A percentile compares a stretch with the other conserved stretches of the same genome.
Conservation (phyloP, 768 basidiomycete species). For the Peribolospora baueri region DNA sequence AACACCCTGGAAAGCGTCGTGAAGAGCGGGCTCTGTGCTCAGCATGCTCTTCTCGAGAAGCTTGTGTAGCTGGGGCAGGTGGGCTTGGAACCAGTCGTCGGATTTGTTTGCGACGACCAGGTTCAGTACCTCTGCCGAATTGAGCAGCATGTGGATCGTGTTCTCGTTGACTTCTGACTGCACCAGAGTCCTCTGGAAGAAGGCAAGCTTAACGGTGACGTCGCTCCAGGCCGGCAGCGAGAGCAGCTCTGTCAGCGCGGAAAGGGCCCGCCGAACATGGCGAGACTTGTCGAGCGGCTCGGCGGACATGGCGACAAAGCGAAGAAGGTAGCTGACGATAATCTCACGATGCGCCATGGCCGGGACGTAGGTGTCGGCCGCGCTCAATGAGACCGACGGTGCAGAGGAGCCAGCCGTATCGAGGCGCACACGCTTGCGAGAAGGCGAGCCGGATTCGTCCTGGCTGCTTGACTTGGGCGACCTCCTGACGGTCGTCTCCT, state of each 20-base stretch:
- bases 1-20: constrained; percentile 57
- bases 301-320: constrained; percentile 42
- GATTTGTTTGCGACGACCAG: constrained; percentile 61
- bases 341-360: too few relatives aligned
- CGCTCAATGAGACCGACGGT: constrained; percentile 3
- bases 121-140: constrained; percentile 67
- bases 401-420: constrained; percentile 4
- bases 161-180: constrained; percentile 53
- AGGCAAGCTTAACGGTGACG: constrained; percentile 71
- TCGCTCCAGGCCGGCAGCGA: constrained; percentile 69
- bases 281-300: constrained; percentile 20
- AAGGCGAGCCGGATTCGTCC: constrained; percentile 1
- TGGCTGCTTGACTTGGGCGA: constrained; percentile 8
- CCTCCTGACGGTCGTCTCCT: constrained; percentile 29
- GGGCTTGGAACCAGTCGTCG: constrained; percentile 51
- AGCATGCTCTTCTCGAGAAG: constrained; percentile 68
- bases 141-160: constrained; percentile 41
- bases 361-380: not conserved
- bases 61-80: constrained; percentile 48
- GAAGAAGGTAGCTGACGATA: constrained; percentile 85
- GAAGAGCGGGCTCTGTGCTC: constrained; percentile 51
- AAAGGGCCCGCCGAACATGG: constrained; percentile 21
- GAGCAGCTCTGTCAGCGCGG: constrained; percentile 45
- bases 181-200: constrained; percentile 56
- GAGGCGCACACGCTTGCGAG: not conserved